Base-by-base conservation (phyloP, 768 basidiomycete species). In the Termitomyces sp. region DNA sequence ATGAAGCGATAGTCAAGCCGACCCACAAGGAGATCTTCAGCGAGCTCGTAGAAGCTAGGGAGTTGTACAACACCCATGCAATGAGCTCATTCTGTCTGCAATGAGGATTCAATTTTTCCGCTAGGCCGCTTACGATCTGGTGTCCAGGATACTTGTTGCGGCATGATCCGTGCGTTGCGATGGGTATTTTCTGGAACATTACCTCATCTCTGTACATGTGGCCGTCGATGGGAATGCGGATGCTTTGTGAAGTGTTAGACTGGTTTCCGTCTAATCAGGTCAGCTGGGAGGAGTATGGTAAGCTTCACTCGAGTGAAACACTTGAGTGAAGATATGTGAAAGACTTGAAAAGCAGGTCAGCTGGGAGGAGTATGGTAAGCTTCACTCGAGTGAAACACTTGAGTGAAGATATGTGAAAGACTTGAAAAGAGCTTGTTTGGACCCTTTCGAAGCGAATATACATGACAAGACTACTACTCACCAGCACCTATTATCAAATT, bases 21-120 rank as follows among this genome's bases (percentile, higher is more conserved):
- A 44, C 21, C 55, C 40, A 51, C 42, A 49, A 45, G 56, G 53
- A 44, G 55, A 57, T 54, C 60, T 56, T 57, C 49, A 35, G 38
- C 44, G 23, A 54, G 43, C 46, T 43, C 46, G 42, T 33, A 15
- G 55, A 60, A 49, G 31, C 35, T 33, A 44, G 45, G 30, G 33
- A 14, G 35, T 0, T 28, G 51, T 8, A 5, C 44, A 23, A 35
- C 4, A 47, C 41, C 42, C 23, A 19, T 28, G 23, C 12, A 2
- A 31, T 43, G 53, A 55, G 53, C 40, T 44, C 31, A 55, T 44
- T 21, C 33, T 38, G 15, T 9, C 31, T 33, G 31, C 17, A 40
- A 11, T 28, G n/a, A 28, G 23, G 50, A 41, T 51, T 19, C 37
- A 40, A 17, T 40, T 5, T 15, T 14, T 14, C 23, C 23, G 23